phyloP scores from a whole-genome alignment of 2,329 filamentous ascomycete genomes.

The Amesomyces nigricolor region DNA sequence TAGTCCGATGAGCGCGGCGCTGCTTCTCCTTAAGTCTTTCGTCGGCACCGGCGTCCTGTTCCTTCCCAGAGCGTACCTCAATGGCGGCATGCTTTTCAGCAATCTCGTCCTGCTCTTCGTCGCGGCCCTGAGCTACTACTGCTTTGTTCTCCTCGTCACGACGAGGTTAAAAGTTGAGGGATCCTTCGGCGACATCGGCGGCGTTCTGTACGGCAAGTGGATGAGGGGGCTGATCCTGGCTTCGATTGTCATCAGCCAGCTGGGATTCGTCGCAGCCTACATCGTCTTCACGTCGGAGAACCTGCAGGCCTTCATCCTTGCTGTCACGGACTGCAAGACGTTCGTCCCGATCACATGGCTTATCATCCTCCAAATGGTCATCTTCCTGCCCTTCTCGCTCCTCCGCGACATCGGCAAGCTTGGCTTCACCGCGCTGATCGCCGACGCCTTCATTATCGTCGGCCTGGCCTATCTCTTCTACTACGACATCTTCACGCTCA shows the following conservation, averaged over 20 bases:
- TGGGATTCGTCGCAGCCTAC: slow-evolving; percentile 91
- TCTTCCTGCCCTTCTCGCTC: slow-evolving; percentile 90
- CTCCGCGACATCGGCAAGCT: slow-evolving; percentile 97
- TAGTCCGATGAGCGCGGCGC: slow-evolving; percentile 68
- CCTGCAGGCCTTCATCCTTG: slow-evolving; percentile 86
- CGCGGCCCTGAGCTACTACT: slow-evolving; percentile 87
- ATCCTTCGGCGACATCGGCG: slow-evolving; percentile 97
- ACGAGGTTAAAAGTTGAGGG: slow-evolving; percentile 80
- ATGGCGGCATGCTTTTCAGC: slow-evolving; percentile 96
- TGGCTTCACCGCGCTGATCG: slow-evolving; percentile 86
- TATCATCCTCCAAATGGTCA: slow-evolving; percentile 89
- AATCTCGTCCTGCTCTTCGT: slow-evolving; percentile 84
- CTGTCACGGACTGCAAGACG: slow-evolving; percentile 81
- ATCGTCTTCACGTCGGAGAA: slow-evolving; percentile 97
- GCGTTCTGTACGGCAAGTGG: slow-evolving; percentile 82
- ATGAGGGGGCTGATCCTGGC: slow-evolving; percentile 82
- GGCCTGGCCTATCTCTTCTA: slow-evolving; percentile 93
- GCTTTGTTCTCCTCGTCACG: slow-evolving; percentile 87
- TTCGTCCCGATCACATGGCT: slow-evolving; percentile 82
- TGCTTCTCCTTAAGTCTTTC: slow-evolving; percentile 93
- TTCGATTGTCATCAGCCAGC: slow-evolving; percentile 91
- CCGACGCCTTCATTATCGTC: slow-evolving; percentile 89
- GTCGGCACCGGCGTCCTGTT: slow-evolving; percentile 95
- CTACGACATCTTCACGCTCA: slow-evolving; percentile 84
- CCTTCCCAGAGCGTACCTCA: slow-evolving; percentile 85